phyloP scores from a whole-genome alignment of 176 grass and related monocot genomes.

The Hsuehochloa calcarea region DNA sequence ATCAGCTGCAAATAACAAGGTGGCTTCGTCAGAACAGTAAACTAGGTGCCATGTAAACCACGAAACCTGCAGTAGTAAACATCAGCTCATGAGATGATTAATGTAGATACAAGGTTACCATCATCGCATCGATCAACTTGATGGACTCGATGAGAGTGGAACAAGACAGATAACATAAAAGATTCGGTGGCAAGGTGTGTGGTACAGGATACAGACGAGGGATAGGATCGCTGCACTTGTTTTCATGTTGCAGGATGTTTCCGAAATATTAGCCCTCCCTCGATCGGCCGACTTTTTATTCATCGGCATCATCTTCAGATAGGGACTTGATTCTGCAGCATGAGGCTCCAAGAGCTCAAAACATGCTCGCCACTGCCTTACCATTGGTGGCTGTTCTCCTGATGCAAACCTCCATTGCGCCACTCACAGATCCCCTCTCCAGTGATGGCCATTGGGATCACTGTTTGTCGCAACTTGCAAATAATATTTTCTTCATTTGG shows the following conservation, averaged over 20 bases:
- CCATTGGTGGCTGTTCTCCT: background rate
- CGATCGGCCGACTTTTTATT: background rate
- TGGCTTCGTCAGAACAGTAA: background rate
- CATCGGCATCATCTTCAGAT: background rate
- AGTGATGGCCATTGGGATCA: background rate
- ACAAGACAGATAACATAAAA: constrained; percentile 20
- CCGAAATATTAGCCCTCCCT: background rate
- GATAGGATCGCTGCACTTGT: constrained; percentile 1
- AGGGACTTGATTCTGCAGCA: constrained; percentile 1
- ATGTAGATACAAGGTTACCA: constrained; percentile 6
- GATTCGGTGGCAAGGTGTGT: constrained; percentile 9
- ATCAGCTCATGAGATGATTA: background rate
- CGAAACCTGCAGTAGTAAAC: background rate
- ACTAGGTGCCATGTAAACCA: background rate
- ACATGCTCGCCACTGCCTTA: background rate
- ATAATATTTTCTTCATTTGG: background rate
- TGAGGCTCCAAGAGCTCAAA: background rate
- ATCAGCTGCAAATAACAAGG: background rate
- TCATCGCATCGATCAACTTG: constrained; percentile 5
- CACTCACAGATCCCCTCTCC: constrained; percentile 4
- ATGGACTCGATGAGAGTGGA: background rate
- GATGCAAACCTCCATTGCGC: background rate
- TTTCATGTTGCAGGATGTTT: constrained; percentile 5
- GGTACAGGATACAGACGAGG: constrained; percentile 11
- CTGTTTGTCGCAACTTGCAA: constrained; percentile 2